A percentile compares a stretch with the other conserved stretches of the same genome.
These are phyloP conservation scores for Nemania sp. DNA, from an alignment of 2,329 filamentous ascomycete species.

Conservation along the genomic window DNA sequence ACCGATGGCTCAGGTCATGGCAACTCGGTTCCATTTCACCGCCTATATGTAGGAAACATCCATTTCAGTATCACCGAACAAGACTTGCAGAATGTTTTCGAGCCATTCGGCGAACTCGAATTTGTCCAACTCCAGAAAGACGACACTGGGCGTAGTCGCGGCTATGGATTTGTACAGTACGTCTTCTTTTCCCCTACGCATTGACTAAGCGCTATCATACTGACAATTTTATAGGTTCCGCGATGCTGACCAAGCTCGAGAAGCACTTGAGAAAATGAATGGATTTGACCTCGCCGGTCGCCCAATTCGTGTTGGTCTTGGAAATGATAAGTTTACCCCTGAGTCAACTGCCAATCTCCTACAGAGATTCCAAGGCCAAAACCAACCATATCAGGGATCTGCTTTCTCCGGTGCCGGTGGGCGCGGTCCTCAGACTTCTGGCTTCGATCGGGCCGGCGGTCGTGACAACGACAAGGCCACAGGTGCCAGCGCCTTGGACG, in stretches of 20 bases:
- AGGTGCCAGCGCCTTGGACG: conserved; percentile 93
- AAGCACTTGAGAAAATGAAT: conserved; percentile 99
- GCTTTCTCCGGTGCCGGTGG: conserved; percentile 91
- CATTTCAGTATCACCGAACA: conserved; percentile 99
- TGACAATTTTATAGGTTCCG: conserved; percentile 75
- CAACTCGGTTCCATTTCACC: conserved; percentile 93
- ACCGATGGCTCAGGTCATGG: conserved; percentile 77
- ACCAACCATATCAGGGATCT: conserved; percentile 85
- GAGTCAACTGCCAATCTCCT: conserved; percentile 94
- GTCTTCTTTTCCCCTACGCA: conserved; percentile 54
- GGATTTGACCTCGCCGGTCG: conserved; percentile 97
- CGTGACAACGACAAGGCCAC: conserved; percentile 91
- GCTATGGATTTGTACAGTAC: conserved; percentile 99
- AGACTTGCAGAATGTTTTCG: conserved; percentile 95
- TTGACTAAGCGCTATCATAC: conserved; percentile 34
- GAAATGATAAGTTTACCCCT: conserved; percentile 99
- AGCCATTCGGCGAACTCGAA: conserved; percentile 96
- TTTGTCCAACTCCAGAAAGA: conserved; percentile 98
- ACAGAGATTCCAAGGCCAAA: conserved; percentile 89
- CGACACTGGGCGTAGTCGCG: conserved; percentile 87
- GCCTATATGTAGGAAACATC: conserved; percentile 98
- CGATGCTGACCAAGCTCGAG: conserved; percentile 89
- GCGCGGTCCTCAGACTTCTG: conserved; percentile 84
- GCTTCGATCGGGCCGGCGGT: conserved; percentile 90
- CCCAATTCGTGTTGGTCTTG: conserved; percentile 97